Evolutionary conservation across 176 grass and related monocot species (phyloP), one percentile per base, ranked within the genome.

Genomic region (Chrysopogon serrulatus): DNA sequence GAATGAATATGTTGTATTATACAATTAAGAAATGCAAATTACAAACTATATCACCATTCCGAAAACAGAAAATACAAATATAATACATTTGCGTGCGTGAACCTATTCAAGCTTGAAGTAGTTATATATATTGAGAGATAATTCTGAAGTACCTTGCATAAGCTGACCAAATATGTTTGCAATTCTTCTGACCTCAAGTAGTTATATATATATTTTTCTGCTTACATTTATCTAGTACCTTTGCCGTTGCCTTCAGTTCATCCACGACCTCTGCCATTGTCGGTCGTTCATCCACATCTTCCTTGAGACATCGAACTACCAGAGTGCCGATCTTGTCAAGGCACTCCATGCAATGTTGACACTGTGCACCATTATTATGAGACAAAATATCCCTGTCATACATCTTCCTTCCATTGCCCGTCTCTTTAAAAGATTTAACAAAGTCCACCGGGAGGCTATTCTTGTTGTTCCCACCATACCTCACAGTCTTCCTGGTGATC

Each of bases 391-490:
- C 10, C 3, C 2, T 4, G 35, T 37, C 73, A 18, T 24, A 24
- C 33, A 59, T 76, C 32, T 37, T 12, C 1, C 21, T 10, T 4
- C 48, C 48, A 7, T 21, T 51, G 3, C 73, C 11, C 9, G 6
- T 51, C 24, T 30, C 1, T 14, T 45, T 48, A 24, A 18, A 73
- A 5, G 1, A 0, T 0, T 33, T 51, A 1, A 12, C 27, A 33
- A 74, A 74, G 0, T 33, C 16, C 0, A 21, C 1, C 0, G 26
- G 27, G 2, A 51, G 43, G 28, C 71, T 74, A 9, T 10, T 19
- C 0, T 0, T 14, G 0, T 2, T 19, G 11, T 17, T 16, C 5
- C 23, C 5, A 0, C 18, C 15, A 1, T 49, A 49, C 2, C 6
- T 11, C 7, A 27, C 15, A 0, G 4, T 49, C 1, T 74, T 74